Base-by-base conservation (phyloP, 768 basidiomycete genomes). In the Cystofilobasidium capitatum region DNA sequence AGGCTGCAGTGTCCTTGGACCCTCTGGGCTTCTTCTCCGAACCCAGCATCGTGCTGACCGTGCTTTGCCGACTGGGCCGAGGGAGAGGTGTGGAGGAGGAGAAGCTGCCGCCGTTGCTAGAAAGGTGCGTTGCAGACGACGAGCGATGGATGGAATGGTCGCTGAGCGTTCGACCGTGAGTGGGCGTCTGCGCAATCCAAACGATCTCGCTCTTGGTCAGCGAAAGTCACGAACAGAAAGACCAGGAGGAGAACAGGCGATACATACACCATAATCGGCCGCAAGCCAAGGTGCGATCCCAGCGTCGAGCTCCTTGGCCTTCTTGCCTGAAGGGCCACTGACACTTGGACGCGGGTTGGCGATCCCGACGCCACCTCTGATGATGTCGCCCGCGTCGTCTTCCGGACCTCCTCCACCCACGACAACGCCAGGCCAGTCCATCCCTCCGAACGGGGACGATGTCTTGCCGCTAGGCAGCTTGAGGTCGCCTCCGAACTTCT, bases 401-500 rank as follows among this genome's bases (percentile, higher is more conserved):
- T 59, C 26, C 16, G 42, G 33, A 17, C 39, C 31, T n/a, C 26
- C 26, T 10, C 45, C 40, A 29, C 55, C 66, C 0, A 68, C 35
- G 0, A 63, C 59, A 0, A 61, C 59, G 16, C 59, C 66, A 13
- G 59, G 66, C 59, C 61, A 68, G 40, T 62, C 54, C n/a, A 36
- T 20, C 45, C 22, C 29, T 4, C 35, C 59, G 26, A n/a, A n/a
- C 8, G 33, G 44, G 33, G n/a, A 26, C n/a, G 63, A 36, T 35
- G 42, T 31, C 20, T 36, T 49, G n/a, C 37, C 20, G 17, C 26
- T 16, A 33, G 63, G 65, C 22, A 60, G 64, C 37, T 35, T 42
- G 35, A 66, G 65, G 36, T 66, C 65, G 36, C 45, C 58, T 3
- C 65, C 65, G 29, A 66, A 66, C 65, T 66, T 66, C 65, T 66